Base-by-base conservation (phyloP, 257 asterid species). In the Marsdenia floribunda region DNA sequence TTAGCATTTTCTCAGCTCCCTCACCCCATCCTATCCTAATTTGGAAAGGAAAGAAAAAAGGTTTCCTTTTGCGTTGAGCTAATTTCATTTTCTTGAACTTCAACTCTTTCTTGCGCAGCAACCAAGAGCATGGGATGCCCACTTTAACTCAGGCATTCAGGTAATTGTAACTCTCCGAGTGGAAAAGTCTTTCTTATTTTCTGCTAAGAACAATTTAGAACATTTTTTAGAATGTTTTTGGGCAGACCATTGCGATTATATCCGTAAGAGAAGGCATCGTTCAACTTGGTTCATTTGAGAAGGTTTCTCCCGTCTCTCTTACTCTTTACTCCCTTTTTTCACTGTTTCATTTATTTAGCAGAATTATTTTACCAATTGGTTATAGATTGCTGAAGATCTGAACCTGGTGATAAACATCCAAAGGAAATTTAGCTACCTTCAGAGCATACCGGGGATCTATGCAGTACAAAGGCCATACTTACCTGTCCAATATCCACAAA, bases 101-200 rank as follows among this genome's bases (percentile, higher is more conserved):
- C 6, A 18, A 18, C 37, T 55, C 67, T 71, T 10, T 6, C 37
- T 44, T 59, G 55, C 40, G 72, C 83, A 91, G 97, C 93, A 90
- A 76, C 96, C 97, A 68, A 90, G 88, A 83, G 90, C 90, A 79
- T 90, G 96, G 97, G 97, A 90, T 65, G 85, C 85, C 80, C 97
- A 90, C 79, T 91, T 91, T 79, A 85, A 81, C 77, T 88, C 97
- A 70, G 97, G 97, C 83, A 90, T 91, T 80, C 92, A 91, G 96
- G 97, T 88, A 24, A 73, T 65, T 73, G 46, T 54, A 68, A 60
- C 71, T 57, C 29, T 57, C 21, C 0, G 11, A 35, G 2, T 6
- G 0, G 16, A 24, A 18, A 57, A 19, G 58, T 58, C 21, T 60
- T 19, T 6, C 55, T 54, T n/a, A n/a, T 44, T 70, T 44, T 68